Conservation (phyloP, 805 yeast genomes). For the Wickerhamomyces chaumierensis region DNA sequence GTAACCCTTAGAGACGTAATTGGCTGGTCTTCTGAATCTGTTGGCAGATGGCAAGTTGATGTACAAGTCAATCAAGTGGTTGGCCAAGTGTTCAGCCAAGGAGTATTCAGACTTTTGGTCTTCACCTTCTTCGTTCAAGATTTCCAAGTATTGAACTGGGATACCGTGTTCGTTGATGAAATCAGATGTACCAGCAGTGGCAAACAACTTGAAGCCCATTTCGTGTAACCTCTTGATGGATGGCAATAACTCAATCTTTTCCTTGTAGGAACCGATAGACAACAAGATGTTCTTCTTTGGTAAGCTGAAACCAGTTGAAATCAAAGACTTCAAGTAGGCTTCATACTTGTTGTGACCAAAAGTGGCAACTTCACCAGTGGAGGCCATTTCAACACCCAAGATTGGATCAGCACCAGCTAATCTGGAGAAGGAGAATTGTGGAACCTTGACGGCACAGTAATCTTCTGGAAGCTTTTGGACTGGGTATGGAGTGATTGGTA, state of each 20-base stretch:
- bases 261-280: slow-evolving; percentile 94
- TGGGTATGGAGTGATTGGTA: slow-evolving; percentile 85
- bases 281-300: slow-evolving; percentile 92
- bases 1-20: slow-evolving; percentile 95
- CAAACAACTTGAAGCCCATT: slow-evolving; percentile 84
- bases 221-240: slow-evolving; percentile 69
- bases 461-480: slow-evolving; percentile 80
- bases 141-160: slow-evolving; percentile 92
- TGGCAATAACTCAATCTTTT: slow-evolving; percentile 88
- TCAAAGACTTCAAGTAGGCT: slow-evolving; percentile 88
- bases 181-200: slow-evolving; percentile 98
- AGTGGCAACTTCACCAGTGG: slow-evolving; percentile 97
- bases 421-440: slow-evolving; percentile 95
- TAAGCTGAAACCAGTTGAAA: slow-evolving; percentile 89
- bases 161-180: slow-evolving; percentile 90
- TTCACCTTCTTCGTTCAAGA: slow-evolving; percentile 57
- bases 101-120: slow-evolving; percentile 90
- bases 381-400: slow-evolving; percentile 97
- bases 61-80: slow-evolving; percentile 91
- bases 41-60: slow-evolving; percentile 94
- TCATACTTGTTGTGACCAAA: slow-evolving; percentile 95
- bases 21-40: slow-evolving; percentile 97
- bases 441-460: slow-evolving; percentile 93
- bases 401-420: slow-evolving; percentile 97
- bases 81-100: slow-evolving; percentile 90